Evolutionary conservation across 2,329 filamentous ascomycete genomes (phyloP).

Genomic region (Aspergillus terreus): DNA sequence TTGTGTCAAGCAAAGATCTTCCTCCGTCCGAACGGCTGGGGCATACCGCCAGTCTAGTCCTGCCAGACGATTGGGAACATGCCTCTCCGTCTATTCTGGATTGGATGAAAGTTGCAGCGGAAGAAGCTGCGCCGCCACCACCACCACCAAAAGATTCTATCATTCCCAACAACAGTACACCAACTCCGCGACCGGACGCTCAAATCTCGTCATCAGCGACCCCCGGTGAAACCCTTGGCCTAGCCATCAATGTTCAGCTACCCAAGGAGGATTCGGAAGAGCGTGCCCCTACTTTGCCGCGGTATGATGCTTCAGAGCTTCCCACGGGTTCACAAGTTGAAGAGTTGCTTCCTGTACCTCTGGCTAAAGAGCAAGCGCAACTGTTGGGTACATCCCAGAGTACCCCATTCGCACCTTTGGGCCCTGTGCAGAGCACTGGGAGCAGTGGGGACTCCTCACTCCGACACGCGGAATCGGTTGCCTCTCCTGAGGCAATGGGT

Average conservation of each 20-base stretch:
- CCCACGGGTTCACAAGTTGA: conserved; percentile 11
- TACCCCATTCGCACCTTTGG: conserved; percentile 15
- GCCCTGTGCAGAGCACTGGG: conserved; percentile 23
- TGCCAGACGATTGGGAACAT: conserved; percentile 46
- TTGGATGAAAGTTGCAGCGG: conserved; percentile 45
- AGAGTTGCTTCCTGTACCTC: conserved; percentile 1
- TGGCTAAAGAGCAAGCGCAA: conserved; percentile 7
- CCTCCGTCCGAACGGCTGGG: conserved; percentile 22
- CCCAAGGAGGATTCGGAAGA: conserved; percentile 21
- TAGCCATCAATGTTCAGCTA: conserved; percentile 41
- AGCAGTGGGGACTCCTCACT: conserved; percentile 39
- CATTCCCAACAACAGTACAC: conserved; percentile 13
- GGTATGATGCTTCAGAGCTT: conserved; percentile 9
- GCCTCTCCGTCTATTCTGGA: conserved; percentile 49
- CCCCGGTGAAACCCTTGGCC: conserved; percentile 36
- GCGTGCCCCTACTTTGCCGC: conserved; percentile 36
- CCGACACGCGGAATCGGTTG: conserved; percentile 22
- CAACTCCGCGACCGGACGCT: conserved; percentile 25
- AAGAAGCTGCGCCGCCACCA: conserved; percentile 31
- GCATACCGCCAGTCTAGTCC: conserved; percentile 42
- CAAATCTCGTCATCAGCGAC: conserved; percentile 19
- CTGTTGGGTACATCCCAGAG: conserved; percentile 12
- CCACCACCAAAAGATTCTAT: not conserved
- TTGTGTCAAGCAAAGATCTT: conserved; percentile 31
- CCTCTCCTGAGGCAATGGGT: conserved; percentile 29